Conservation (phyloP, 2,329 filamentous ascomycete genomes). For the Biscogniauxia marginata region DNA sequence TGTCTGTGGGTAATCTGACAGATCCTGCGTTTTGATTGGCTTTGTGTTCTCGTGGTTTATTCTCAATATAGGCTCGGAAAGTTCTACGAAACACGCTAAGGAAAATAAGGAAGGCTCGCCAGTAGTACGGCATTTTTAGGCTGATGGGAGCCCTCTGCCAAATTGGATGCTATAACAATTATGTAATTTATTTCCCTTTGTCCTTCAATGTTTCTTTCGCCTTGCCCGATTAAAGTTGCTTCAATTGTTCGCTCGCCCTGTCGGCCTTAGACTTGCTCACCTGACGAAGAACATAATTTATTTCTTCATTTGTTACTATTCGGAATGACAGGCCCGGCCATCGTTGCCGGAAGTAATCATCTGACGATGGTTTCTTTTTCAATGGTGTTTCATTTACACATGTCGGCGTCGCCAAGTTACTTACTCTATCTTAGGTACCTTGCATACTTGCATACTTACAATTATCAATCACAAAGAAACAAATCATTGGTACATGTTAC, state of each 20-base stretch:
- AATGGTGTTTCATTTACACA: not conserved
- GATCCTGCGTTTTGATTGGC: not conserved
- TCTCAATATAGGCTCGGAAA: not conserved
- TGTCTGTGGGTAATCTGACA: not conserved
- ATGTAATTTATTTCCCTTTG: not conserved
- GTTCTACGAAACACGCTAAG: not conserved
- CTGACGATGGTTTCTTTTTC: not conserved
- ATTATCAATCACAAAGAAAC: too few species aligned
- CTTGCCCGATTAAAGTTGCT: not conserved
- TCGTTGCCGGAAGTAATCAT: not conserved
- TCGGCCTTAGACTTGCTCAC: not conserved
- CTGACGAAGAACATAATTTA: not conserved
- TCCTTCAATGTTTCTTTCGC: not conserved
- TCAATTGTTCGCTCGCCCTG: not conserved
- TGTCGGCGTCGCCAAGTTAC: not conserved
- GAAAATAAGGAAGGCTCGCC: not conserved
- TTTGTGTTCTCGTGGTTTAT: not conserved
- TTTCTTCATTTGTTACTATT: not conserved
- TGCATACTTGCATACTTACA: too few species aligned
- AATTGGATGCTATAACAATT: not conserved
- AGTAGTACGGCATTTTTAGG: too few species aligned
- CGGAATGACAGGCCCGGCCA: not conserved
- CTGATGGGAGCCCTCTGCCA: not conserved
- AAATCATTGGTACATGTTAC: too few species aligned
- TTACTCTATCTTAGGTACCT: too few species aligned